Percentiles rank a stretch among this genome's conserved stretches.
These are phyloP conservation scores for Ceratobasidium sp. DNA, from an alignment of 1,284 basidiomycete genomes.

Conservation along the genomic window DNA sequence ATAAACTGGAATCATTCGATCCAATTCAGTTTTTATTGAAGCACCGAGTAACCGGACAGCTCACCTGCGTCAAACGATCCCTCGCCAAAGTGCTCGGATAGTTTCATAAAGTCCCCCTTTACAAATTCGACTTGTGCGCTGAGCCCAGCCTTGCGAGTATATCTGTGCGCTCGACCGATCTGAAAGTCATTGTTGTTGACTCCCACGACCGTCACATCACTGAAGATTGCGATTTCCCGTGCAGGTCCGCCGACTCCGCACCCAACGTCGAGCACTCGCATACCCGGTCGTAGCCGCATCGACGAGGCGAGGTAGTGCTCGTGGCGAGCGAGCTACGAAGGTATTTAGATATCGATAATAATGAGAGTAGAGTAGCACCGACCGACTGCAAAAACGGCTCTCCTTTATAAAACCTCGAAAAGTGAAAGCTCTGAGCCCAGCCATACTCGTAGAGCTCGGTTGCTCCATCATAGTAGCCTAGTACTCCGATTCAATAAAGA, in stretches of 20 bases:
- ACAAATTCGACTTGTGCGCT: slow-evolving; percentile 80
- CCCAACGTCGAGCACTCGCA: slow-evolving; percentile 97
- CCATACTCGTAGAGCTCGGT: slow-evolving; percentile 98
- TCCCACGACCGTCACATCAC: slow-evolving; percentile 88
- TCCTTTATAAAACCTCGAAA: slow-evolving; percentile 97
- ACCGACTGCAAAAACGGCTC: slow-evolving; percentile 81
- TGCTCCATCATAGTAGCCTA: slow-evolving; percentile 94
- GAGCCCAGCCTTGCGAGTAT: slow-evolving; percentile 83
- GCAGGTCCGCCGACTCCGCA: slow-evolving; percentile 98
- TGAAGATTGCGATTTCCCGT: slow-evolving; percentile 91
- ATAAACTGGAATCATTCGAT: slow-evolving; percentile 66
- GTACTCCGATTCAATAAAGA: no score
- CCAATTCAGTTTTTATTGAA: background rate
- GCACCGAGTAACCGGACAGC: slow-evolving; percentile 46
- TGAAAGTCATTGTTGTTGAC: slow-evolving; percentile 99
- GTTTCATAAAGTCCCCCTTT: slow-evolving; percentile 97
- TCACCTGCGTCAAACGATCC: slow-evolving; percentile 92
- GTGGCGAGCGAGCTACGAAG: slow-evolving; percentile 82
- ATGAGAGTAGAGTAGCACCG: slow-evolving; percentile 40
- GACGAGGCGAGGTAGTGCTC: slow-evolving; percentile 95
- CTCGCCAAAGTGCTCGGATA: slow-evolving; percentile 90
- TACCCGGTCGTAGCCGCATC: slow-evolving; percentile 83
- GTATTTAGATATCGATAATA: background rate
- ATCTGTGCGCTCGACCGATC: slow-evolving; percentile 82
- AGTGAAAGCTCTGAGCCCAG: slow-evolving; percentile 95